phyloP scores from a whole-genome alignment of 768 basidiomycete genomes.

The Boletus vinaceobasis region DNA sequence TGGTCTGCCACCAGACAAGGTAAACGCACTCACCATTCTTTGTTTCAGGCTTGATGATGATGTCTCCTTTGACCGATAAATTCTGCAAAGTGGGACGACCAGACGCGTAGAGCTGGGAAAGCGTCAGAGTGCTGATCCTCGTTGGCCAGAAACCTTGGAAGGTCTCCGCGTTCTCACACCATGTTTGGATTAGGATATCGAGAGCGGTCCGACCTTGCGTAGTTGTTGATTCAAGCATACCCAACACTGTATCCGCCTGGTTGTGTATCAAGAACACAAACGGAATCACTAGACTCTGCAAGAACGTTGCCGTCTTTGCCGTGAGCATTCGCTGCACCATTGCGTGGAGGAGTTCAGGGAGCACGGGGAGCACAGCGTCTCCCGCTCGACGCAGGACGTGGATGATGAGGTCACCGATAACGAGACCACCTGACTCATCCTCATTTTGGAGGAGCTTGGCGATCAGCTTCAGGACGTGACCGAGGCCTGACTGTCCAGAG shows the following conservation, averaged over 20 bases:
- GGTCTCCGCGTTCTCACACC: constrained; percentile 93
- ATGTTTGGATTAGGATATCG: constrained; percentile 85
- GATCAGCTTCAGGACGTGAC: constrained; percentile 69
- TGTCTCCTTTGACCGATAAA: constrained; percentile 85
- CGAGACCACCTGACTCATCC: constrained; percentile 90
- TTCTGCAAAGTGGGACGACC: constrained; percentile 63
- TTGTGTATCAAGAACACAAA: constrained; percentile 92
- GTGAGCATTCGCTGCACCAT: constrained; percentile 77
- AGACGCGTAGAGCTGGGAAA: constrained; percentile 69
- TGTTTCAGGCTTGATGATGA: constrained; percentile 79
- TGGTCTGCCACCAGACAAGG: constrained; percentile 4
- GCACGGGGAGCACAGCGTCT: constrained; percentile 72
- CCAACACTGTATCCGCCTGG: constrained; percentile 76
- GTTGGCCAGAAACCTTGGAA: constrained; percentile 96
- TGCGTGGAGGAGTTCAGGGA: constrained; percentile 83
- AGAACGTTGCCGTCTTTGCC: constrained; percentile 88
- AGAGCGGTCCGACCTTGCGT: constrained; percentile 63
- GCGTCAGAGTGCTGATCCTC: constrained; percentile 78
- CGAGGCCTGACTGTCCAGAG: constrained; percentile 70
- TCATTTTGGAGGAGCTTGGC: constrained; percentile 73
- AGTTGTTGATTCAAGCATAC: constrained; percentile 66
- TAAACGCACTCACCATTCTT: constrained; percentile 62
- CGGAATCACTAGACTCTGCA: constrained; percentile 89
- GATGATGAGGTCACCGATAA: constrained; percentile 92
- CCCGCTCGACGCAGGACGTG: constrained; percentile 86